Conservation (phyloP, 306 rosid genomes). For the Acacia crassicarpa region DNA sequence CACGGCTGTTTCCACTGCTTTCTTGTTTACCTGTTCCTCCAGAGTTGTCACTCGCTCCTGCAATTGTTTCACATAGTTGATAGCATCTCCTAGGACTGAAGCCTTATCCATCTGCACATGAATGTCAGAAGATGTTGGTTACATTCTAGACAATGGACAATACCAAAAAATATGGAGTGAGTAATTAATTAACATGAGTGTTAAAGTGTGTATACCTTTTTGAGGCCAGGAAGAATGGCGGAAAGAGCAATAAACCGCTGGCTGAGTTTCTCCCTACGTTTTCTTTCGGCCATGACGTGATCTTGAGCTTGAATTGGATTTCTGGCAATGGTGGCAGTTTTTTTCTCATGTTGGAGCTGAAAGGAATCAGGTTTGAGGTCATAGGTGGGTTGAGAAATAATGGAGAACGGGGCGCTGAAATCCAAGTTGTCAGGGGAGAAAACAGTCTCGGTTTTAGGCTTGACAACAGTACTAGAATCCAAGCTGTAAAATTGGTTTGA, state of each 20-base stretch:
- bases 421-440: slow-evolving; percentile 12
- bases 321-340: slow-evolving; percentile 9
- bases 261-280: slow-evolving; percentile 83
- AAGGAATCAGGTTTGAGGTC: slow-evolving; percentile 21
- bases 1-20: slow-evolving; percentile 44
- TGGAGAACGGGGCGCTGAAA: slow-evolving; percentile 10
- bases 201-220: slow-evolving; percentile 51
- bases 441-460: slow-evolving; percentile 46
- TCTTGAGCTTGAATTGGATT: slow-evolving; percentile 57
- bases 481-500: slow-evolving; percentile 27
- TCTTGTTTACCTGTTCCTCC: slow-evolving; percentile 55
- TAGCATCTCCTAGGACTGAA: slow-evolving; percentile 80
- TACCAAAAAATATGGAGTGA: neutral
- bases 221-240: slow-evolving; percentile 81
- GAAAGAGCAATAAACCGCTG: slow-evolving; percentile 80
- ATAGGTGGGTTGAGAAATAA: slow-evolving; percentile 29
- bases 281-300: slow-evolving; percentile 80
- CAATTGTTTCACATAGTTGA: slow-evolving; percentile 60
- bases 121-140: neutral
- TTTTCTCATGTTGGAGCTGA: slow-evolving; percentile 24
- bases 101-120: slow-evolving; percentile 80
- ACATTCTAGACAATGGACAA: neutral
- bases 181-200: neutral
- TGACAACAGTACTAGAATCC: neutral
- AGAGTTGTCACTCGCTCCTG: slow-evolving; percentile 55